Evolutionary conservation across 2,329 filamentous ascomycete species (phyloP), one percentile per base, ranked within the genome.

Genomic region (Aureobasidium sp.): DNA sequence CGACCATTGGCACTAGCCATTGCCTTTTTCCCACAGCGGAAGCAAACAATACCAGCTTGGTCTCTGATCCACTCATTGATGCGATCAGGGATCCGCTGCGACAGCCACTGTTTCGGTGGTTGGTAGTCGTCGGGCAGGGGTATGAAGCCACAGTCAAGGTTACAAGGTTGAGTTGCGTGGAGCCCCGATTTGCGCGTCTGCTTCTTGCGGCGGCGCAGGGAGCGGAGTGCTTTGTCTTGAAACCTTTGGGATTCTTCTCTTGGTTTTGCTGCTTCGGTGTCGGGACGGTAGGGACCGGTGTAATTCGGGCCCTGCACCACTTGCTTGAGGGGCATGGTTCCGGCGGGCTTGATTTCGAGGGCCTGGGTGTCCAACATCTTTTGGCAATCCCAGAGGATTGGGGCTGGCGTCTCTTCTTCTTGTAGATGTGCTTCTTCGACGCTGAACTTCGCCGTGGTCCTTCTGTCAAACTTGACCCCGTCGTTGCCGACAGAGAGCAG

Each of bases 261-360:
- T n/a, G 11, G 7, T 19, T 29, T 43, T 6, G 11, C 29, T 37
- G 29, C 35, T 2, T 40, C 31, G 8, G 9, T 10, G 19, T 54
- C 37, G 11, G 3, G 6, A 1, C n/a, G 15, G 6, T 38, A 29
- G 3, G 58, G 58, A 4, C 58, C 58, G 3, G 10, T 31, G 58
- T 80, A 79, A 2, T 68, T 67, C 0, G 69, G 69, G 1, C 77
- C 78, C 66, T 79, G 77, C 0, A 79, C 71, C 9, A 73, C 75
- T 64, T 80, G 78, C 6, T 67, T 66, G 9, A 75, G 69, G 1
- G 78, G 77, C 21, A 79, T 65, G 13, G 70, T 69, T 17, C 77
- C 76, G 65, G 76, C 71, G 2, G 74, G 71, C 2, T 65, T 65
- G 8, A 70, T 42, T 4, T 69, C 65, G 17, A 80, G 71, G 43